Percentiles rank a stretch among this genome's conserved stretches.
Conservation (phyloP, 768 basidiomycete genomes). For the Glaciozyma martinii region DNA sequence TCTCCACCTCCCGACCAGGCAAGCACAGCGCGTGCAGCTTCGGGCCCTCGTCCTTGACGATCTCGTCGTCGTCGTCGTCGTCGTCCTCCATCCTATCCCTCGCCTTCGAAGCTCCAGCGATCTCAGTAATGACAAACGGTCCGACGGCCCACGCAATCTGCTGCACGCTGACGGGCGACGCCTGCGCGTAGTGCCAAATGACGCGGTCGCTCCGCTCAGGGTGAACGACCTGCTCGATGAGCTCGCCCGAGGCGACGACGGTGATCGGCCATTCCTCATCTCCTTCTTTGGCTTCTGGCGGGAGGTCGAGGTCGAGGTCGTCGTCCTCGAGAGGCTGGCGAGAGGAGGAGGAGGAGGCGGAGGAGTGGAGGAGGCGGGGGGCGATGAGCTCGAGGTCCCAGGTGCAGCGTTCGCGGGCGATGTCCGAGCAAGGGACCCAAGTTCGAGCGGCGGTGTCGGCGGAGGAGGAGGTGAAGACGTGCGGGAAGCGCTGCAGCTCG, state of each 20-base stretch:
- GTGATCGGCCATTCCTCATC: conserved; percentile 57
- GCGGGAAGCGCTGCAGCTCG: conserved; percentile 68
- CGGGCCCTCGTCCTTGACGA: conserved; percentile 30
- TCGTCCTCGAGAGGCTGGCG: conserved; percentile 32
- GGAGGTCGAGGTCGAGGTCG: conserved; percentile 45
- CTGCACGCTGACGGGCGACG: conserved; percentile 81
- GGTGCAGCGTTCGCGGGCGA: conserved; percentile 88
- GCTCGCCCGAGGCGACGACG: conserved; percentile 87
- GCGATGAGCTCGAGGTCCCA: conserved; percentile 98
- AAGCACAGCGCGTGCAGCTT: conserved; percentile 83
- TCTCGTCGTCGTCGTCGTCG: conserved; percentile 52
- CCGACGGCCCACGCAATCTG: conserved; percentile 94
- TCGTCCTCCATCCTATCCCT: conserved; percentile 52
- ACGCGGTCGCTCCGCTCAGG: conserved; percentile 88
- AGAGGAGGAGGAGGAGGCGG: conserved; percentile 44
- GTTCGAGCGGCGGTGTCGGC: conserved; percentile 86
- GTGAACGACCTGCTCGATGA: conserved; percentile 92
- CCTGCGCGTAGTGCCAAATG: conserved; percentile 84
- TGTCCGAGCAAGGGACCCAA: conserved; percentile 97
- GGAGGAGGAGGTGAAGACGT: conserved; percentile 80
- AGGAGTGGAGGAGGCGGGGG: conserved; percentile 43
- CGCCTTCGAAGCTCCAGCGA: conserved; percentile 58
- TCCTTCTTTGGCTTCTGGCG: conserved; percentile 40
- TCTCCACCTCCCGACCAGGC: conserved; percentile 69
- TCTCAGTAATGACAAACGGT: conserved; percentile 57